Percentiles rank a stretch among this genome's conserved stretches.
Conservation (phyloP, 2,329 filamentous ascomycete genomes). For the Aspergillus nomiae region DNA sequence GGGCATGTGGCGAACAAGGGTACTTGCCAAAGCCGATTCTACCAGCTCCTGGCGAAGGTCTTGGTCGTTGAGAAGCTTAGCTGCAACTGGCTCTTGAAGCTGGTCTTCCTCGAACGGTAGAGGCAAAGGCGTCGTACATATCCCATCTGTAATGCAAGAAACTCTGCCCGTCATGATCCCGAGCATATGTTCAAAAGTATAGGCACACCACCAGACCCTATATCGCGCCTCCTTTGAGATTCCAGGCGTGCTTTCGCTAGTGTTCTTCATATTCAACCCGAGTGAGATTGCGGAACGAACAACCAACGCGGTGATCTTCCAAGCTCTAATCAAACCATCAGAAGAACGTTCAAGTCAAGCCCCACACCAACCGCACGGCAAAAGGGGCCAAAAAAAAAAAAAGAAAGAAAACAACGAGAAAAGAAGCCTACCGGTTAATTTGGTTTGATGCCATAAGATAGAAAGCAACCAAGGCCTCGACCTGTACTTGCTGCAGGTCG, state of each 20-base stretch:
- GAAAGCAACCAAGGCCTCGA: conserved; percentile 46
- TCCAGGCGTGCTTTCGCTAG: conserved; percentile 38
- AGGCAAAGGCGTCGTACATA: conserved; percentile 47
- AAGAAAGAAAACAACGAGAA: not conserved
- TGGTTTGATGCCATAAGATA: conserved; percentile 47
- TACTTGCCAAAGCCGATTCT: conserved; percentile 34
- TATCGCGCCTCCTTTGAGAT: conserved; percentile 49
- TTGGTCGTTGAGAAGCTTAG: conserved; percentile 35
- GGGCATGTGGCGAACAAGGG: conserved; percentile 33
- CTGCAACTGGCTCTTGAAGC: conserved; percentile 34
- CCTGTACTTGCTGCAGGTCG: conserved; percentile 50
- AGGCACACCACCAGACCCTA: conserved; percentile 50
- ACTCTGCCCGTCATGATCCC: conserved; percentile 50
- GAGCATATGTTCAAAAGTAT: conserved; percentile 47
- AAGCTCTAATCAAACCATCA: conserved; percentile 34
- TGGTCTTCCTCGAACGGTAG: conserved; percentile 44
- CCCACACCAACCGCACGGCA: not conserved
- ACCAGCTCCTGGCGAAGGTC: conserved; percentile 34
- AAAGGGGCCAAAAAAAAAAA: not conserved
- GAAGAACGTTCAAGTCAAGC: not conserved
- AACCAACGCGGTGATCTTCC: conserved; percentile 45
- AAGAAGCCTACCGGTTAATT: conserved; percentile 43
- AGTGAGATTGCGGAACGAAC: conserved; percentile 46
- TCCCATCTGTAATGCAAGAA: conserved; percentile 44
- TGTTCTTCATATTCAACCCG: conserved; percentile 49